phyloP scores from a whole-genome alignment of 2,329 filamentous ascomycete species.

The Stachybotrys chartarum region DNA sequence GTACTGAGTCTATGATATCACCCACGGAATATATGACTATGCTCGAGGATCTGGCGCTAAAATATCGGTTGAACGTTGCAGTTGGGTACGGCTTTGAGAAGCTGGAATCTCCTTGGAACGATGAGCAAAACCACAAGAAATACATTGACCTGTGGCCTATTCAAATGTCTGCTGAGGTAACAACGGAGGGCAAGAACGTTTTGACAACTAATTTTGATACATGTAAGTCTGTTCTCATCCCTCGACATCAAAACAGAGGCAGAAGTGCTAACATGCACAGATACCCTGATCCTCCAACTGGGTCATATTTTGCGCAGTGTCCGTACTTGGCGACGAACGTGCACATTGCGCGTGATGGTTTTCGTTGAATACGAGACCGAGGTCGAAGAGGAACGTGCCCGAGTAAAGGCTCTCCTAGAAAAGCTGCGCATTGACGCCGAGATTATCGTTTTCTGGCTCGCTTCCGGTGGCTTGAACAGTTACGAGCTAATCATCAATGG shows the following conservation, averaged over 20 bases:
- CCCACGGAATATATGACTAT: slow-evolving; percentile 73
- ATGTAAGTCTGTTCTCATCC: slow-evolving; percentile 42
- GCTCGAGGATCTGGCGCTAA: slow-evolving; percentile 71
- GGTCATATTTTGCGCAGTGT: slow-evolving; percentile 81
- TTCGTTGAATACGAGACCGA: slow-evolving; percentile 88
- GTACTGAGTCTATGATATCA: slow-evolving; percentile 60
- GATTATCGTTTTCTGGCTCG: slow-evolving; percentile 75
- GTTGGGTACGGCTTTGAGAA: slow-evolving; percentile 75
- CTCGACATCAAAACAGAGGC: background rate
- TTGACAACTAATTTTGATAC: slow-evolving; percentile 89
- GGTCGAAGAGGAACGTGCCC: slow-evolving; percentile 67
- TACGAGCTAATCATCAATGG: slow-evolving; percentile 79
- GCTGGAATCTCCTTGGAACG: slow-evolving; percentile 61
- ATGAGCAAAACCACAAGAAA: slow-evolving; percentile 56
- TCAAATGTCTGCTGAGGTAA: slow-evolving; percentile 83
- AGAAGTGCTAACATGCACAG: slow-evolving; percentile 16
- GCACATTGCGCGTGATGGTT: slow-evolving; percentile 68
- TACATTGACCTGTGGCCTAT: slow-evolving; percentile 90
- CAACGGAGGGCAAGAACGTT: slow-evolving; percentile 57
- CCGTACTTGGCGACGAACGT: slow-evolving; percentile 69
- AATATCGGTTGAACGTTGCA: slow-evolving; percentile 76
- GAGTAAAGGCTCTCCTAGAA: slow-evolving; percentile 67
- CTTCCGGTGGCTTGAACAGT: slow-evolving; percentile 61
- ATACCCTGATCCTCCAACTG: slow-evolving; percentile 75
- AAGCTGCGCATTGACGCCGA: slow-evolving; percentile 77